These are phyloP conservation scores for Hypocreales sp. DNA, from an alignment of 2,329 filamentous ascomycete genomes.

Conservation along the genomic window DNA sequence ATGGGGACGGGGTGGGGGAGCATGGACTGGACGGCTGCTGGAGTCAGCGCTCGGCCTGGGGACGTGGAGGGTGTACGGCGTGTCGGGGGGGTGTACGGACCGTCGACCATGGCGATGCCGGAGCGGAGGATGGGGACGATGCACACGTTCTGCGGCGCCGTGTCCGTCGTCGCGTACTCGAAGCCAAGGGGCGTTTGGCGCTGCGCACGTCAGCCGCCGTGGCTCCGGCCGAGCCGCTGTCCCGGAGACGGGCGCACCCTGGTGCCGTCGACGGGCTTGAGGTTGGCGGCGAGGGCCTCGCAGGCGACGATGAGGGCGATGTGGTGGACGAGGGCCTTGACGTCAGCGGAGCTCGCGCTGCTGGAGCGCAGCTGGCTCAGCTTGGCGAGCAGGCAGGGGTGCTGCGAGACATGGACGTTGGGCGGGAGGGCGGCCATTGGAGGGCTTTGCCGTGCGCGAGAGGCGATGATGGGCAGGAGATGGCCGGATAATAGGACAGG, in stretches of 20 bases:
- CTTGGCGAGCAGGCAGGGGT: constrained; percentile 79
- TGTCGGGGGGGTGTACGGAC: constrained; percentile 21
- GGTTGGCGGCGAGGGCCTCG: constrained; percentile 56
- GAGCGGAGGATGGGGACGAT: constrained; percentile 88
- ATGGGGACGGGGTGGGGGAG: constrained; percentile 69
- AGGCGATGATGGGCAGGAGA: neutral
- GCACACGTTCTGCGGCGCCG: constrained; percentile 53
- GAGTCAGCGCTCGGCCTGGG: neutral
- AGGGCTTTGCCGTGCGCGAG: too few relatives aligned
- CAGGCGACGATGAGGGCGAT: constrained; percentile 70
- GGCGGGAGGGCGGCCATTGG: constrained; percentile 30
- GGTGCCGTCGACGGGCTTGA: constrained; percentile 41
- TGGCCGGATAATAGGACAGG: too few relatives aligned
- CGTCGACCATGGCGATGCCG: constrained; percentile 81
- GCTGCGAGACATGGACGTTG: constrained; percentile 64
- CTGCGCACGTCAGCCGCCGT: constrained; percentile 23
- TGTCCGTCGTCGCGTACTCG: constrained; percentile 50
- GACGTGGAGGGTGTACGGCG: too few relatives aligned
- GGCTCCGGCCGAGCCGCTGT: neutral
- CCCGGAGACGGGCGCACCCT: too few relatives aligned
- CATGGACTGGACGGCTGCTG: constrained; percentile 58
- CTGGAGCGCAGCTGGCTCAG: constrained; percentile 75
- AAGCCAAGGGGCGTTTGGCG: constrained; percentile 67
- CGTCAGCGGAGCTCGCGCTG: constrained; percentile 54
- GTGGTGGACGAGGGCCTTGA: constrained; percentile 71